Percentiles rank a stretch among this genome's conserved stretches.
These are phyloP conservation scores for Mortierella sp. DNA, from an alignment of 371 early-diverging fungal species.

Conservation along the genomic window DNA sequence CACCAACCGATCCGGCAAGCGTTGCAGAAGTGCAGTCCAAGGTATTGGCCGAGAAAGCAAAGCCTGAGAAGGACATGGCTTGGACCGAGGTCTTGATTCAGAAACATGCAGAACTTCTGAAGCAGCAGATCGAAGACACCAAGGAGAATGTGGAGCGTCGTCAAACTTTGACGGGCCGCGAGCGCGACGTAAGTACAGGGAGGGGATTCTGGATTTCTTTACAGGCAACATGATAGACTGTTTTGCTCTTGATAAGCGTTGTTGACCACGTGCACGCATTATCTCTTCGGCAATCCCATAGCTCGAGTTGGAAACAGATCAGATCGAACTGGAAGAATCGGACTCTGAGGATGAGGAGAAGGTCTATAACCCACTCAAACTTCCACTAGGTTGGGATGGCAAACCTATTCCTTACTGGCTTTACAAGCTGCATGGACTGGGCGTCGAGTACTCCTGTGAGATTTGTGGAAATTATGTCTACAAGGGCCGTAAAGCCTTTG, in stretches of 20 bases:
- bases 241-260: too few relatives aligned
- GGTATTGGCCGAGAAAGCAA: conserved; percentile 56
- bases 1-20: conserved; percentile 55
- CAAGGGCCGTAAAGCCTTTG: conserved; percentile 97
- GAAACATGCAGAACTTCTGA: conserved; percentile 71
- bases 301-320: conserved; percentile 83
- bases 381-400: conserved; percentile 98
- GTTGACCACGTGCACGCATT: too few relatives aligned
- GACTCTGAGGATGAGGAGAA: conserved; percentile 91
- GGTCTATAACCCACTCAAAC: conserved; percentile 96
- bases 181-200: conserved; percentile 78
- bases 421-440: conserved; percentile 97
- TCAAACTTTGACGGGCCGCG: conserved; percentile 93
- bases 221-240: too few relatives aligned
- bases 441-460: conserved; percentile 96
- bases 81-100: conserved; percentile 72
- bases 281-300: conserved; percentile 28
- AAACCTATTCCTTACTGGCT: conserved; percentile 99
- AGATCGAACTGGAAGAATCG: conserved; percentile 76
- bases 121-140: conserved; percentile 79
- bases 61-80: conserved; percentile 68
- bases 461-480: conserved; percentile 97
- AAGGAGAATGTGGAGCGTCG: conserved; percentile 91
- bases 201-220: too few relatives aligned
- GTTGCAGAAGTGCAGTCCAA: conserved; percentile 57